Evolutionary conservation across 805 yeast species (phyloP).

Genomic region (Danielia oregonensis): DNA sequence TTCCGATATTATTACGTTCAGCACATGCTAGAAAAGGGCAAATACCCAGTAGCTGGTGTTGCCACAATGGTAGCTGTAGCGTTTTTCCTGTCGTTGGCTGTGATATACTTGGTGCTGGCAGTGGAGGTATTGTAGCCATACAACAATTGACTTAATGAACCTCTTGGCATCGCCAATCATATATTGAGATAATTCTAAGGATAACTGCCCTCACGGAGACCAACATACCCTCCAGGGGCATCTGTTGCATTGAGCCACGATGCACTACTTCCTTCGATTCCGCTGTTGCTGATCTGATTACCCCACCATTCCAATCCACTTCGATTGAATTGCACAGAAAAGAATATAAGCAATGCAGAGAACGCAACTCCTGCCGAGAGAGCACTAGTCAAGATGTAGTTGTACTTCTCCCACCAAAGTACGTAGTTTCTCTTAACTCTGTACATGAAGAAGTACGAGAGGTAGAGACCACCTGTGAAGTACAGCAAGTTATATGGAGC

Average conservation of each 20-base stretch:
- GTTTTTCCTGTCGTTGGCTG: not conserved
- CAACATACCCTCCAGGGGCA: slow-evolving; percentile 23
- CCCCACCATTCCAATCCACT: slow-evolving; percentile 64
- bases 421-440: slow-evolving; percentile 46
- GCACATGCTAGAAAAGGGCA: slow-evolving; percentile 3
- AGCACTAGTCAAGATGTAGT: slow-evolving; percentile 58
- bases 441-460: slow-evolving; percentile 57
- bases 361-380: slow-evolving; percentile 62
- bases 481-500: slow-evolving; percentile 52
- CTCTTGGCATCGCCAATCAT: no score
- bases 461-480: slow-evolving; percentile 57
- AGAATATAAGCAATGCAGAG: slow-evolving; percentile 56
- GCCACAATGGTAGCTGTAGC: slow-evolving; percentile 1
- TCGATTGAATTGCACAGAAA: slow-evolving; percentile 45
- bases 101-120: slow-evolving; percentile 5
- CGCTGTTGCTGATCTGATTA: slow-evolving; percentile 31
- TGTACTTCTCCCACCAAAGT: slow-evolving; percentile 71
- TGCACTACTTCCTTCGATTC: slow-evolving; percentile 33
- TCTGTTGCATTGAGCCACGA: slow-evolving; percentile 29
- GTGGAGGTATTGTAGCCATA: not conserved
- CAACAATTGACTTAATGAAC: no score
- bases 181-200: slow-evolving; percentile 4
- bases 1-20: slow-evolving; percentile 11
- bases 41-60: slow-evolving; percentile 9
- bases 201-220: slow-evolving; percentile 13